Base-by-base conservation (phyloP, 129 eudicot species). In the Arctium lappa region DNA sequence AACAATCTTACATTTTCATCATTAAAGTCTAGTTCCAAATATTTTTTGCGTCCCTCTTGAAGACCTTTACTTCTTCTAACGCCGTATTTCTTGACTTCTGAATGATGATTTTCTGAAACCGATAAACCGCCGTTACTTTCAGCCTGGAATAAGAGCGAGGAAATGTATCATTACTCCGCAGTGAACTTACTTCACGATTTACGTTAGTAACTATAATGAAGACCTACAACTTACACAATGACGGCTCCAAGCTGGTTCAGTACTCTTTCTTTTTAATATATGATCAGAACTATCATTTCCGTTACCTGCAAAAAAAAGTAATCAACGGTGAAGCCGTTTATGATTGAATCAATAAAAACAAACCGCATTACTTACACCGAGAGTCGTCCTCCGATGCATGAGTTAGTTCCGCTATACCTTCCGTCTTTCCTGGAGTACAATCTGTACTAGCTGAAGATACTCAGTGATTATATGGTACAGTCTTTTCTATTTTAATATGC, bases 161-260 rank as follows among this genome's bases (percentile, higher is more conserved):
- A 85, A 71, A 87, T 13, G 16, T 8, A 89, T 88, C 83, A 91
- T 39, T 22, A 56, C 16, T 88, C 77, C 84, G 85, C 77, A 79
- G 83, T 78, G 82, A 84, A 74, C 77, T 33, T 79, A 48, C 69
- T 78, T 46, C 73, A 46, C 15, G 65, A 42, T 62, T 74, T 46
- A 81, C 29, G n/a, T 79, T 79, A 80, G 76, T 62, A 85, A 83
- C 83, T 75, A 60, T 82, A 90, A 88, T 48, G 77, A 79, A 85
- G 88, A 93, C 92, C 89, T 88, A 90, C 97, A 90, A 93, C 98
- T 93, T 96, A 96, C 99, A 96, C 83, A 86, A 93, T 86, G 90
- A 85, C 82, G 94, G 89, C 88, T 89, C 73, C 80, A 38, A 31
- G 77, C 81, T 66, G 73, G 78, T 33, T 53, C 83, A 8, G 80